Base-by-base conservation (phyloP, 768 basidiomycete genomes). In the Phylloporus arenicola region DNA sequence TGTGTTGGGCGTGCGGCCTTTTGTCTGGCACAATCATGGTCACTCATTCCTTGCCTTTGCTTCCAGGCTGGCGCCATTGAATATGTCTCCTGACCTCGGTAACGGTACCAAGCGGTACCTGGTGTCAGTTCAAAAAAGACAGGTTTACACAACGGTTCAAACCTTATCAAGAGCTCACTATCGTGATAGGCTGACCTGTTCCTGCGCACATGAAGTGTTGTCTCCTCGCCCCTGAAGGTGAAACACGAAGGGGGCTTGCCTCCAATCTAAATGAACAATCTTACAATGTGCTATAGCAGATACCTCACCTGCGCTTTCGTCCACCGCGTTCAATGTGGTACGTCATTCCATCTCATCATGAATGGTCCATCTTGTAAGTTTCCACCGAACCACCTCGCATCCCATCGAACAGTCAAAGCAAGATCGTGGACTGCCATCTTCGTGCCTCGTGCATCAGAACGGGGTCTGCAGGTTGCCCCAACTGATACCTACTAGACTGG, bases 391-490 rank as follows among this genome's bases (percentile, higher is more conserved):
- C 7, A 27, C 25, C 25, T 27, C 25, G 4, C 3, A n/a, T n/a
- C n/a, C 25, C 25, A 27, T 27, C 25, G 25, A 27, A 27, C 25
- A 27, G 25, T 27, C 25, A 7, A 27, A 6, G 25, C 25, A 8
- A 27, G 25, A 27, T 8, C 25, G 25, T 27, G 25, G 25, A 5
- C 25, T 27, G 6, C 4, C 25, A 27, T 27, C 7, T 27, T 24
- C 22, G 22, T 27, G 7, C 25, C 25, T 8, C 25, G 25, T 27
- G 25, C 25, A 24, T 24, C 22, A 24, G 22, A 24, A 24, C 22
- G 22, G 5, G 22, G 5, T 24, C 22, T 24, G 22, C 22, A 24
- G 5, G 22, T 24, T 24, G 5, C 22, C 22, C 76, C 38, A 62
- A 35, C 37, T 12, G 19, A 22, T 22, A 34, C 34, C 27, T 29